A percentile compares a stretch with the other conserved stretches of the same genome.
Conservation (phyloP, 768 basidiomycete genomes). For the Tulasnella sp. region DNA sequence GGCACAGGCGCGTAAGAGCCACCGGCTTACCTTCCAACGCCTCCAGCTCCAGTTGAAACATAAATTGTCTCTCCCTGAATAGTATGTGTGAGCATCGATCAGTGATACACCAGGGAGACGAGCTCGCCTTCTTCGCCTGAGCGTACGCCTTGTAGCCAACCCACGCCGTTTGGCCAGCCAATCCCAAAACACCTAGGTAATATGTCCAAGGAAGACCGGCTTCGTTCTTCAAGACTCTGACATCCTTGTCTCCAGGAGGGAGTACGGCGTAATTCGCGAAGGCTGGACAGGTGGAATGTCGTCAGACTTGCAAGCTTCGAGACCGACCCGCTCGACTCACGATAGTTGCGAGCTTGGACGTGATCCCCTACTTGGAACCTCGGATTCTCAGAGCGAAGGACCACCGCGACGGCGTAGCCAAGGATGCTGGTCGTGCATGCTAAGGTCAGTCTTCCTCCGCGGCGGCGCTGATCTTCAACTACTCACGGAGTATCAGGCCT, state of each 20-base stretch:
- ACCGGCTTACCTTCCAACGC: conserved; percentile 47
- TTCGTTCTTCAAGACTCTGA: neutral
- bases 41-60: conserved; percentile 35
- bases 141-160: conserved; percentile 34
- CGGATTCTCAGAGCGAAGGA: conserved; percentile 3
- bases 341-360: neutral
- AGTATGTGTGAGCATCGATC: neutral
- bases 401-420: neutral
- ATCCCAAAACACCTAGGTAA: conserved; percentile 14
- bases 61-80: conserved; percentile 39
- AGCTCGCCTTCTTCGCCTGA: conserved; percentile 31
- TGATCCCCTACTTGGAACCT: neutral
- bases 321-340: neutral
- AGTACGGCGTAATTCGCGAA: neutral
- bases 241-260: neutral
- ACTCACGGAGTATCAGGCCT: neutral
- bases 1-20: neutral
- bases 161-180: conserved; percentile 25
- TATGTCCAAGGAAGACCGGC: neutral
- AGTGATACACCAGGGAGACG: no score
- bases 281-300: neutral
- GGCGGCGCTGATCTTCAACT: neutral
- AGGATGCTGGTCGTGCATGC: neutral
- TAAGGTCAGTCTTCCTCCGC: neutral
- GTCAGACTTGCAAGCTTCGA: neutral